phyloP scores from a whole-genome alignment of 2,329 filamentous ascomycete genomes.

The Aspergillus pseudonomiae region DNA sequence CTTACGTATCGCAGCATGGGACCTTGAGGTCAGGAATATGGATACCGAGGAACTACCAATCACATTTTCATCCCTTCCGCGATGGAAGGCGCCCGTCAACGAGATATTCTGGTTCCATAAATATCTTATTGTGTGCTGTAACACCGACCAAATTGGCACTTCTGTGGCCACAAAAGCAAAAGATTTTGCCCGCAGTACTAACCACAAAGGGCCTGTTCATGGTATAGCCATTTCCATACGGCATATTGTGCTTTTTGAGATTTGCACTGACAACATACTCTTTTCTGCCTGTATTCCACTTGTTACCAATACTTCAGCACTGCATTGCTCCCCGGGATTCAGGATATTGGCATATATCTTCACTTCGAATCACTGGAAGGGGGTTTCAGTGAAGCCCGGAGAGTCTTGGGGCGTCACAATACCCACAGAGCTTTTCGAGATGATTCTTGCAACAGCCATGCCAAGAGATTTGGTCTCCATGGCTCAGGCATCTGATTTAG shows the following conservation, averaged over 20 bases:
- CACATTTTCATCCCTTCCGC: background rate
- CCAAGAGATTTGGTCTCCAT: background rate
- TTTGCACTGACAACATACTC: background rate
- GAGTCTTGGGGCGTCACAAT: background rate
- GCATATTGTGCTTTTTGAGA: background rate
- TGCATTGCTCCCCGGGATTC: background rate
- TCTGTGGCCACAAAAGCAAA: background rate
- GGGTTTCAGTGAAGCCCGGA: background rate
- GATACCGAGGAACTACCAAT: slow-evolving; percentile 13
- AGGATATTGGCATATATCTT: background rate
- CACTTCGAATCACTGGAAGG: background rate
- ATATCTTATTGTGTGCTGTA: slow-evolving; percentile 12
- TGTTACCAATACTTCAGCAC: background rate
- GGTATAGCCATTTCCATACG: background rate
- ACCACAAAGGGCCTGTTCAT: background rate
- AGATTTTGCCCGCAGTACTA: too few species aligned
- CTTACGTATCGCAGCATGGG: slow-evolving; percentile 26
- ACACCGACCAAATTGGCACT: background rate
- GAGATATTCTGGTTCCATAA: slow-evolving; percentile 23
- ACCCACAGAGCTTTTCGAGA: background rate
- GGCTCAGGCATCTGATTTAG: background rate
- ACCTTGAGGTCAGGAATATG: slow-evolving; percentile 20
- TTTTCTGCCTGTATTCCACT: background rate
- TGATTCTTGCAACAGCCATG: background rate
- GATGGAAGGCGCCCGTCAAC: slow-evolving; percentile 14